Conservation (phyloP, 2,329 filamentous ascomycete species). For the Claviceps quebecensis region DNA sequence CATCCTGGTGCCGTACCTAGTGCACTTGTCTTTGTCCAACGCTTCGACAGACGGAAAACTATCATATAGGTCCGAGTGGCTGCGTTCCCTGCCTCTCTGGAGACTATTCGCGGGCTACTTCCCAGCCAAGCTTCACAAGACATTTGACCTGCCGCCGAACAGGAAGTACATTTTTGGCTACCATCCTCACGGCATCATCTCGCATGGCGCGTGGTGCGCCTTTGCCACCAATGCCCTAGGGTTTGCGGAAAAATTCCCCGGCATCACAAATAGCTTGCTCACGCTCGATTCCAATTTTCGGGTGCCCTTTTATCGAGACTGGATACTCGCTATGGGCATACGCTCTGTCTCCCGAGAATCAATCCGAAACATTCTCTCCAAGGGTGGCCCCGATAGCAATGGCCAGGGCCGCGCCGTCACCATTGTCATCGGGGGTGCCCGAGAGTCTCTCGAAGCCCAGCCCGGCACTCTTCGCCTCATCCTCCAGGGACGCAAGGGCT, state of each 20-base stretch:
- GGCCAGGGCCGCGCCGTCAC: slow-evolving; percentile 94
- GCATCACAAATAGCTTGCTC: slow-evolving; percentile 84
- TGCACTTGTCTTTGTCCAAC: slow-evolving; percentile 71
- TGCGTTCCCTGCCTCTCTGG: slow-evolving; percentile 67
- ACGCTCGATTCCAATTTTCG: slow-evolving; percentile 95
- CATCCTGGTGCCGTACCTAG: slow-evolving; percentile 56
- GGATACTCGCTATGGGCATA: slow-evolving; percentile 77
- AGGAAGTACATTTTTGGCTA: slow-evolving; percentile 96
- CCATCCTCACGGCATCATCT: slow-evolving; percentile 95
- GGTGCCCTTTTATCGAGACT: slow-evolving; percentile 86
- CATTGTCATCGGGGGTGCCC: slow-evolving; percentile 84
- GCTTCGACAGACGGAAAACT: slow-evolving; percentile 64
- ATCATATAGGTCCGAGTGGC: slow-evolving; percentile 56
- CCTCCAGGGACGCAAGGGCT: slow-evolving; percentile 73
- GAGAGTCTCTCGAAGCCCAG: slow-evolving; percentile 79
- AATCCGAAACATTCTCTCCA: slow-evolving; percentile 75
- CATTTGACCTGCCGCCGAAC: slow-evolving; percentile 60
- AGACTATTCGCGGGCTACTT: slow-evolving; percentile 86
- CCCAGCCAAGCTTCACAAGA: slow-evolving; percentile 76
- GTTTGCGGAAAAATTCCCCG: slow-evolving; percentile 77
- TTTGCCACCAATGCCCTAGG: slow-evolving; percentile 85
- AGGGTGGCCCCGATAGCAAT: slow-evolving; percentile 61
- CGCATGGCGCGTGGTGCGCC: slow-evolving; percentile 83
- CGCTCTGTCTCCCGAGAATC: slow-evolving; percentile 82
- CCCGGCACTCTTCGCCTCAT: slow-evolving; percentile 67